phyloP scores from a whole-genome alignment of 495 filamentous ascomycete species.

The Geoglossum glabrum region DNA sequence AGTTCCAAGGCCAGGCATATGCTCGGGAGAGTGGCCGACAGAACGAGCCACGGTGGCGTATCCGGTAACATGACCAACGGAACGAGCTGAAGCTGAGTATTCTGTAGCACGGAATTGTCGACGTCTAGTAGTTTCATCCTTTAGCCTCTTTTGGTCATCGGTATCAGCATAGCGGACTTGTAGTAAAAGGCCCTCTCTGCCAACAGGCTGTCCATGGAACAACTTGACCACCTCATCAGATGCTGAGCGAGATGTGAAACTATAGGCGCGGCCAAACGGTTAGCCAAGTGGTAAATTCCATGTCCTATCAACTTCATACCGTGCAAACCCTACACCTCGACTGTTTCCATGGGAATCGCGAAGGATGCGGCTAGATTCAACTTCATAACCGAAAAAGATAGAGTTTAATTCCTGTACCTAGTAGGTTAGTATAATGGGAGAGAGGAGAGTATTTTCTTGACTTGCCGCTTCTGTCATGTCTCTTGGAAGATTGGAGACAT shows the following conservation, averaged over 20 bases:
- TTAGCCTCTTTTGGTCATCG: conserved; percentile 83
- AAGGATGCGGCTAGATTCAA: conserved; percentile 81
- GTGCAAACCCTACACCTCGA: conserved; percentile 91
- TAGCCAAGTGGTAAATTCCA: background rate
- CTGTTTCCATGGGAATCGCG: conserved; percentile 76
- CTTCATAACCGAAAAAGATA: conserved; percentile 68
- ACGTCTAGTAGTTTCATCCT: conserved; percentile 79
- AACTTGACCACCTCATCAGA: conserved; percentile 71
- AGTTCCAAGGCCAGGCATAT: background rate
- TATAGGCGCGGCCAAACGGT: conserved; percentile 16
- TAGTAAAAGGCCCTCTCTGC: conserved; percentile 54
- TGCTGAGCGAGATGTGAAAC: conserved; percentile 70
- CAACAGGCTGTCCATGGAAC: conserved; percentile 55
- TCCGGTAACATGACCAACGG: background rate
- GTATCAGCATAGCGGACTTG: conserved; percentile 96
- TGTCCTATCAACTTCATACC: conserved; percentile 31
- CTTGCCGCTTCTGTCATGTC: conserved; percentile 72
- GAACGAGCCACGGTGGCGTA: background rate
- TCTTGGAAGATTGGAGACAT: conserved; percentile 86
- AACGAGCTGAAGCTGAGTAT: conserved; percentile 31
- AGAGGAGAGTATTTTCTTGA: conserved; percentile 2
- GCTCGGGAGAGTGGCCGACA: background rate
- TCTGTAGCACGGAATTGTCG: conserved; percentile 87
- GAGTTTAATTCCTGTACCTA: conserved; percentile 39
- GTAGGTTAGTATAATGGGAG: background rate